Base-by-base conservation (phyloP, 2,329 filamentous ascomycete species). In the Aureobasidium sp. region DNA sequence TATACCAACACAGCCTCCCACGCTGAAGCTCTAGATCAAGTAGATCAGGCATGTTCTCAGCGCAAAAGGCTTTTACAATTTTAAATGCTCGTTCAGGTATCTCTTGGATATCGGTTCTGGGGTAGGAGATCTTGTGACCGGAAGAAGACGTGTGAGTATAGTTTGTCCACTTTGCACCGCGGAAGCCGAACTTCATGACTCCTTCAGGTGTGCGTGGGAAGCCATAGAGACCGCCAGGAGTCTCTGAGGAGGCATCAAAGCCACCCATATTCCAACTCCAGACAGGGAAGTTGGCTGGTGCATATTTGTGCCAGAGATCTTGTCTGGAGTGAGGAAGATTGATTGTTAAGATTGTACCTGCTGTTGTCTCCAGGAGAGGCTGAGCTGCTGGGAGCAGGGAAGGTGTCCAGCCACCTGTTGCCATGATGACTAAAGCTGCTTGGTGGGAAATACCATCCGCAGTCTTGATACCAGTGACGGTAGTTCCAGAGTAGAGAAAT, bases 351-450 rank as follows among this genome's bases (percentile, higher is more conserved):
- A 82, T 77, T 0, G 74, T 76, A 0, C 80, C 79, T 0, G 75
- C 77, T 0, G 80, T 82, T 0, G 79, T 75, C 66, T 83, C 80
- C n/a, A 75, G 74, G 0, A 82, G 67, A 0, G 69, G 69, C 1
- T 70, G 62, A 13, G 67, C 53, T 66, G n/a, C 44, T 48, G 42
- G 72, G 57, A 62, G 17, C 12, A 48, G 63, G n/a, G 48, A 63
- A 5, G 68, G 65, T 10, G 69, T 70, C 70, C 70, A 72, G 4
- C 68, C 70, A 1, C 70, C 70, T 3, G 66, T 63, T 34, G 69
- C 67, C 10, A 71, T 44, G 41, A 72, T 62, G 17, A 71, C 65
- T 12, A 66, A 51, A 29, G 68, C 65, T n/a, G 67, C 69, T n/a
- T 57, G 15, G 36, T 67, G 57, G 5, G 51, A 26, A 2, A 9